phyloP scores from a whole-genome alignment of 441 rosid genomes.

The Euphorbia schlechtendalii region DNA sequence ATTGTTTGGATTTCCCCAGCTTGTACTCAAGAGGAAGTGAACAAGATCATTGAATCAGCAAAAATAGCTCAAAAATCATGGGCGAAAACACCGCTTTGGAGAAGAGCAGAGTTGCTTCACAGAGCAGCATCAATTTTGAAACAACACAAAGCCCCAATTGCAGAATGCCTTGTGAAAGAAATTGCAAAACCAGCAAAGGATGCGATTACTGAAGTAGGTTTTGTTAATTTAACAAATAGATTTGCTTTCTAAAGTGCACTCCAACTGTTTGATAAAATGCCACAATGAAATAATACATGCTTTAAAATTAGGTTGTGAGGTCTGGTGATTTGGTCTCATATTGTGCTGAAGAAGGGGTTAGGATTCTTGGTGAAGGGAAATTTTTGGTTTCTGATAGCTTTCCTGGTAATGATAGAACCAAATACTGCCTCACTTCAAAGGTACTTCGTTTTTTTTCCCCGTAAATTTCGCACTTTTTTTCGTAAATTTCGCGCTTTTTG shows the following conservation, averaged over 20 bases:
- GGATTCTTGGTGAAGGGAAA: constrained; percentile 90
- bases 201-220: constrained; percentile 68
- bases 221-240: no score
- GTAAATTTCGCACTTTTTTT: not conserved
- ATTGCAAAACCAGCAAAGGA: constrained; percentile 98
- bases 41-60: constrained; percentile 71
- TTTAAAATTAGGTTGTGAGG: constrained; percentile 59
- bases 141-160: constrained; percentile 73
- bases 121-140: constrained; percentile 84
- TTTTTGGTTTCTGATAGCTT: constrained; percentile 90
- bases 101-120: constrained; percentile 92
- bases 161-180: constrained; percentile 86
- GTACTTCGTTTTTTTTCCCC: constrained; percentile 20
- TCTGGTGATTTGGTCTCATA: constrained; percentile 95
- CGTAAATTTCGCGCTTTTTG: not conserved
- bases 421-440: constrained; percentile 97
- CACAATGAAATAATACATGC: not conserved
- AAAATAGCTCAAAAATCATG: constrained; percentile 76
- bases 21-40: constrained; percentile 93
- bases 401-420: constrained; percentile 93
- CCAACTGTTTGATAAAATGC: not conserved
- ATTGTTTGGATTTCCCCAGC: constrained; percentile 30
- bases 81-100: constrained; percentile 97
- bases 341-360: constrained; percentile 90
- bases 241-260: not conserved